Base-by-base conservation (phyloP, 257 asterid genomes). In the Petunia axillaris region DNA sequence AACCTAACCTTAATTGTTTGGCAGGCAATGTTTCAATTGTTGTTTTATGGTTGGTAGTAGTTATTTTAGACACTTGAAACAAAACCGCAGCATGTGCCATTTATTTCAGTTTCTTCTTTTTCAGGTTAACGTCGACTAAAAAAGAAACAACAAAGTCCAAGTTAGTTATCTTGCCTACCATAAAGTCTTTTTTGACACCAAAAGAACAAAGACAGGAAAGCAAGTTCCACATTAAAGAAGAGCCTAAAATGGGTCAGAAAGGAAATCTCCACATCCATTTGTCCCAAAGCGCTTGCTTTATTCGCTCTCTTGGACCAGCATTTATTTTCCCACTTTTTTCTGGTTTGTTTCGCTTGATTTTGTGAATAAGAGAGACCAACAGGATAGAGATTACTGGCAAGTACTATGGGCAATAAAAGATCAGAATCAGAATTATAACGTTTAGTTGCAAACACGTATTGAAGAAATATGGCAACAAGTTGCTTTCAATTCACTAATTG, bases 1-100 rank as follows among this genome's bases (percentile, higher is more conserved):
- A 73, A 50, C 46, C 78, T 73, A 73, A 73, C 46, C 46, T 35
- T 73, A 11, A 35, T 73, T 48, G 7, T 44, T 73, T 35, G 78
- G 78, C 44, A 73, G 50, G 35, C 78, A 50, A 50, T 35, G 62
- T 62, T 73, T 73, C 35, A 6, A 36, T 13, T 73, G 62, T 35
- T 71, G 25, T 35, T 71, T 50, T 35, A 37, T 15, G 44, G 41
- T 65, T 65, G 53, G 74, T 66, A 66, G 25, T 6, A 5, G 53
- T 66, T 55, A 55, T 15, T 55, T 14, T 55, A 55, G 62, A 35
- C 41, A 8, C 6, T 1, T 62, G 9, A 62, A 62, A 62, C 67
- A 62, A 62, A 62, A 62, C 67, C 67, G 36, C n/a, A 62, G 6
- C n/a, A 62, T 62, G 67, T 62, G 67, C 36, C 43, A 35, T 62